These are phyloP conservation scores for Raffaelea albimanens DNA, from an alignment of 2,329 filamentous ascomycete genomes.

Conservation along the genomic window DNA sequence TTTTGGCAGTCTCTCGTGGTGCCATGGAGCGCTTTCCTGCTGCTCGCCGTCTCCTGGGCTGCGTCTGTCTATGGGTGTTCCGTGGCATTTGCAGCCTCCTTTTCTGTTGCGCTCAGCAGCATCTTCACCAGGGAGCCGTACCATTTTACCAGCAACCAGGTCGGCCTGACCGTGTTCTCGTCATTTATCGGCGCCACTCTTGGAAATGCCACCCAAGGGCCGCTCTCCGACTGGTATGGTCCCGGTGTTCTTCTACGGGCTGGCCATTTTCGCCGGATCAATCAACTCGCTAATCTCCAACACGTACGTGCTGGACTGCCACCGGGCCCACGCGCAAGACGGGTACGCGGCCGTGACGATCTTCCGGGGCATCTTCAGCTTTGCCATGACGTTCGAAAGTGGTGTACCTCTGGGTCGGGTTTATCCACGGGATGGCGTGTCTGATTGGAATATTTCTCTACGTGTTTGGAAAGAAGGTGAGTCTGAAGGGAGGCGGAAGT, in stretches of 20 bases:
- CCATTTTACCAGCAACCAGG: constrained; percentile 22
- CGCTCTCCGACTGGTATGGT: constrained; percentile 3
- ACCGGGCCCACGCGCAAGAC: constrained; percentile 10
- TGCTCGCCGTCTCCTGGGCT: constrained; percentile 30
- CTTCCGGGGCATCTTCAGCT: constrained; percentile 5
- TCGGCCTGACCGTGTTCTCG: constrained; percentile 26
- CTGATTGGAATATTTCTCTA: constrained; percentile 7
- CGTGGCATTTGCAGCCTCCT: constrained; percentile 28
- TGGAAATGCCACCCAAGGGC: background rate
- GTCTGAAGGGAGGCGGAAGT: background rate
- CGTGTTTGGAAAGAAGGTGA: constrained; percentile 7
- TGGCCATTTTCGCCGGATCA: constrained; percentile 9
- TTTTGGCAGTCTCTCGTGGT: constrained; percentile 12
- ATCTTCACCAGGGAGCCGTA: no score
- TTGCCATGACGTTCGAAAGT: constrained; percentile 10
- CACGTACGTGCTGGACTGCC: constrained; percentile 11
- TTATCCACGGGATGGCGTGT: constrained; percentile 4
- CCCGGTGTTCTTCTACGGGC: constrained; percentile 11
- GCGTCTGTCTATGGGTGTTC: constrained; percentile 27
- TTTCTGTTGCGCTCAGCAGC: constrained; percentile 26
- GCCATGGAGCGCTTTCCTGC: constrained; percentile 30
- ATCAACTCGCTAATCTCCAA: constrained; percentile 9
- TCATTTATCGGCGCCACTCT: constrained; percentile 18
- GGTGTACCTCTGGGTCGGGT: constrained; percentile 4
- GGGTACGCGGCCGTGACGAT: constrained; percentile 11